phyloP scores from a whole-genome alignment of 495 filamentous ascomycete species.

The Penicillium canariense region DNA sequence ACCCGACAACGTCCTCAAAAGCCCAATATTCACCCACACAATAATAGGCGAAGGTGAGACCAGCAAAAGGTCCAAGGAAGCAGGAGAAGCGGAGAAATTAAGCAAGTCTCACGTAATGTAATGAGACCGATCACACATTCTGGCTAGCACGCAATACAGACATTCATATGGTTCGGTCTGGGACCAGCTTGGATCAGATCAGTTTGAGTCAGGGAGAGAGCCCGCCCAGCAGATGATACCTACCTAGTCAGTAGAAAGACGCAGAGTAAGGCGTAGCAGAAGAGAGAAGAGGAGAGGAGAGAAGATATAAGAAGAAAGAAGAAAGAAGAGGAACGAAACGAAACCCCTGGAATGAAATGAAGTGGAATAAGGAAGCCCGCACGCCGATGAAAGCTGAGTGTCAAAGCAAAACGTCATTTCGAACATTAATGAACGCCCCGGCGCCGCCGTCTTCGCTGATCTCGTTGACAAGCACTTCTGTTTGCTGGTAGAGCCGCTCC shows the following conservation, averaged over 20 bases:
- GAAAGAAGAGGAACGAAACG: background rate
- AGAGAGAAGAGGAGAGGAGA: background rate
- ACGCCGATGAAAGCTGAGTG: constrained; percentile 1
- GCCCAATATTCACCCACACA: too few species aligned
- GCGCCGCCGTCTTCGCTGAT: constrained; percentile 79
- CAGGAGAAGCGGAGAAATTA: background rate
- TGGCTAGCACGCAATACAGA: constrained; percentile 5
- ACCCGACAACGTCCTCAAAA: too few species aligned
- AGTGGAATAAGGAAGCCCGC: constrained; percentile 1
- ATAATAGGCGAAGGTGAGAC: too few species aligned
- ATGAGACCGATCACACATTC: constrained; percentile 9
- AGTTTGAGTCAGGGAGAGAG: background rate
- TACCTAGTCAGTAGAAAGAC: too few species aligned
- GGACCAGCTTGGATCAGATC: background rate
- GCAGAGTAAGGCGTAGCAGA: too few species aligned
- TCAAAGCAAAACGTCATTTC: constrained; percentile 57
- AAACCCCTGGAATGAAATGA: background rate
- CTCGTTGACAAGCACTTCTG: constrained; percentile 77
- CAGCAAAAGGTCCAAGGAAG: too few species aligned
- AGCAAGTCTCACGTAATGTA: background rate
- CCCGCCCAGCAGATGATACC: background rate
- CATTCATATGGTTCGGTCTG: background rate
- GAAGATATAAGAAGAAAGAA: background rate
- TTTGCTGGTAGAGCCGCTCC: constrained; percentile 85
- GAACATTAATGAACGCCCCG: constrained; percentile 83